phyloP scores from a whole-genome alignment of 305 asterid species.

The Fraxinus greggii region DNA sequence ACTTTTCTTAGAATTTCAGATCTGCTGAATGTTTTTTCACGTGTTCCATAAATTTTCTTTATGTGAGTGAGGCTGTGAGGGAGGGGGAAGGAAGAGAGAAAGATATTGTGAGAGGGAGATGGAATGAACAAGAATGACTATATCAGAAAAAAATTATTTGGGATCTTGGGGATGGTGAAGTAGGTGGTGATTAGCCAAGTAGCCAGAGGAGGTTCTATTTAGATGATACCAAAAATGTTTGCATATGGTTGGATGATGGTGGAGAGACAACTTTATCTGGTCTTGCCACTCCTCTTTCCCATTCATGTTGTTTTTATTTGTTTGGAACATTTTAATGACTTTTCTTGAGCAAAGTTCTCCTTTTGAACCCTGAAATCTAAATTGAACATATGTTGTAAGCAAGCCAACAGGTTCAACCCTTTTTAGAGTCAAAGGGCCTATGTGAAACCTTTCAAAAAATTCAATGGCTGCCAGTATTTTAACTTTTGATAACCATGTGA shows the following conservation, averaged over 20 bases:
- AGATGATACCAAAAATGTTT: not conserved
- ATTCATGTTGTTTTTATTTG: not conserved
- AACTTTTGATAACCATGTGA: not conserved
- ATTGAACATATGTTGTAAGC: not conserved
- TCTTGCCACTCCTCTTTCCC: not conserved
- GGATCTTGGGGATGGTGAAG: not conserved
- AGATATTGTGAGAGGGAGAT: not conserved
- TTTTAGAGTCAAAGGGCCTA: not conserved
- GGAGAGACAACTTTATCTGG: not conserved
- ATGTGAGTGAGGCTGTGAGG: not conserved
- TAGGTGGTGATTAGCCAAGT: not conserved
- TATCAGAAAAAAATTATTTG: not conserved
- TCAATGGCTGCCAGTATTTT: not conserved
- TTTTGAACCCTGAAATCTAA: not conserved
- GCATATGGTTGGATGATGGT: not conserved
- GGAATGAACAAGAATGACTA: not conserved
- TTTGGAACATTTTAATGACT: not conserved
- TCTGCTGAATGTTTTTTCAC: not conserved
- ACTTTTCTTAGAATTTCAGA: not conserved
- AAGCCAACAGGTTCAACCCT: not conserved
- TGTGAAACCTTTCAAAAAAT: not conserved
- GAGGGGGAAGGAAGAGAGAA: not conserved
- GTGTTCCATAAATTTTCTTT: not conserved
- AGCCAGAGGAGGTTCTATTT: not conserved
- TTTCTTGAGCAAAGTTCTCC: not conserved